Conservation (phyloP, 2,329 filamentous ascomycete species). For the Exophiala aquamarina region DNA sequence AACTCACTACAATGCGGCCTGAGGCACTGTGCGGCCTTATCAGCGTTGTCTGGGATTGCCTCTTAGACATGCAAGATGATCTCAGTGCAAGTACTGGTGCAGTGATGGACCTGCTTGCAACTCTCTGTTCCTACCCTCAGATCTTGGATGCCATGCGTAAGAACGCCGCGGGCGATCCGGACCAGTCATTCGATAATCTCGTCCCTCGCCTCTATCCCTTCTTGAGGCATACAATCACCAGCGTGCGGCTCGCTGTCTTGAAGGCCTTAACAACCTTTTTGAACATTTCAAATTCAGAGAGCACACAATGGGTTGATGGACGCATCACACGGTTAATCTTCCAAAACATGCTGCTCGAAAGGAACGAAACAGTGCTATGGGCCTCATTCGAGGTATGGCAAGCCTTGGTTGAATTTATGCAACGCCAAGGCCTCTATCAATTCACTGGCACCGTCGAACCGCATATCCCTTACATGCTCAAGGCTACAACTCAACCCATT, state of each 20-base stretch:
- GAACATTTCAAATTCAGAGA: conserved; percentile 74
- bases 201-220: conserved; percentile 95
- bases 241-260: conserved; percentile 87
- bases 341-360: conserved; percentile 92
- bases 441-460: conserved; percentile 71
- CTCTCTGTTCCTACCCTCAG: conserved; percentile 89
- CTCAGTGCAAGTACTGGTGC: conserved; percentile 95
- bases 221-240: conserved; percentile 93
- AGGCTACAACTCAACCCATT: conserved; percentile 84
- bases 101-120: conserved; percentile 97
- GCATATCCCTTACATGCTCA: conserved; percentile 78
- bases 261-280: conserved; percentile 92
- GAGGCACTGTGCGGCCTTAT: conserved; percentile 77
- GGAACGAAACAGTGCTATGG: conserved; percentile 77
- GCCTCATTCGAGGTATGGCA: conserved; percentile 87
- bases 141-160: conserved; percentile 91
- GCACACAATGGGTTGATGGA: conserved; percentile 88
- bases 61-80: conserved; percentile 95
- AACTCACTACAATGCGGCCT: conserved; percentile 85
- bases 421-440: conserved; percentile 60
- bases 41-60: conserved; percentile 94
- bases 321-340: conserved; percentile 86
- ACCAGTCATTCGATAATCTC: conserved; percentile 86
- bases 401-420: conserved; percentile 43
- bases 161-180: conserved; percentile 78